Percentiles rank a stretch among this genome's conserved stretches.
phyloP scores from a whole-genome alignment of 768 basidiomycete species.

The Termitomyces sp. region DNA sequence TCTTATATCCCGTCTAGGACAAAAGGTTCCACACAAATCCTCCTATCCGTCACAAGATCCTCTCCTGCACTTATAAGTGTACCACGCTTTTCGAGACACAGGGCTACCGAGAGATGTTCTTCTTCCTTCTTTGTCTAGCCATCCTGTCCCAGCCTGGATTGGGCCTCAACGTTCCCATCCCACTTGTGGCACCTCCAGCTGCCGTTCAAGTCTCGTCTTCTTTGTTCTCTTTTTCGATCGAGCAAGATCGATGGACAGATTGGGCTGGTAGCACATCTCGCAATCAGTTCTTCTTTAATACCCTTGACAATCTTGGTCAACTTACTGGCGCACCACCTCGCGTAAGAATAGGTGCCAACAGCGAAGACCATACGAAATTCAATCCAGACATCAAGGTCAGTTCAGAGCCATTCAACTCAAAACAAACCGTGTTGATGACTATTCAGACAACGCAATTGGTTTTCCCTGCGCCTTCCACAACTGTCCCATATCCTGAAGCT shows the following conservation, averaged over 20 bases:
- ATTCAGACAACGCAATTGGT: conserved; percentile 22
- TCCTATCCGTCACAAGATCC: conserved; percentile 1
- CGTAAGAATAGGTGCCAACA: conserved; percentile 56
- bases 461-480: conserved; percentile 43
- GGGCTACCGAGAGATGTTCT: neutral
- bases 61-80: conserved; percentile 1
- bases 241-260: conserved; percentile 65
- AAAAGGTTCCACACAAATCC: neutral
- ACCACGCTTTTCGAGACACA: neutral
- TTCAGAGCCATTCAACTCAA: neutral
- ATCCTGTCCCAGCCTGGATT: conserved; percentile 1
- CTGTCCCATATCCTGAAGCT: conserved; percentile 64
- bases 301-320: conserved; percentile 47
- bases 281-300: conserved; percentile 58
- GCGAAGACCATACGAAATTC: conserved; percentile 55
- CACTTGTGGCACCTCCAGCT: conserved; percentile 5
- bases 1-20: conserved; percentile 1
- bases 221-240: conserved; percentile 60
- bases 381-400: conserved; percentile 39
- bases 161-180: conserved; percentile 5
- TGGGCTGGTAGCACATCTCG: conserved; percentile 50
- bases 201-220: conserved; percentile 18
- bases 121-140: conserved; percentile 3
- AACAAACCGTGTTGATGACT: neutral
- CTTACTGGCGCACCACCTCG: conserved; percentile 48